These are phyloP conservation scores for Sporothrix humicola DNA, from an alignment of 2,329 filamentous ascomycete genomes.

Conservation along the genomic window DNA sequence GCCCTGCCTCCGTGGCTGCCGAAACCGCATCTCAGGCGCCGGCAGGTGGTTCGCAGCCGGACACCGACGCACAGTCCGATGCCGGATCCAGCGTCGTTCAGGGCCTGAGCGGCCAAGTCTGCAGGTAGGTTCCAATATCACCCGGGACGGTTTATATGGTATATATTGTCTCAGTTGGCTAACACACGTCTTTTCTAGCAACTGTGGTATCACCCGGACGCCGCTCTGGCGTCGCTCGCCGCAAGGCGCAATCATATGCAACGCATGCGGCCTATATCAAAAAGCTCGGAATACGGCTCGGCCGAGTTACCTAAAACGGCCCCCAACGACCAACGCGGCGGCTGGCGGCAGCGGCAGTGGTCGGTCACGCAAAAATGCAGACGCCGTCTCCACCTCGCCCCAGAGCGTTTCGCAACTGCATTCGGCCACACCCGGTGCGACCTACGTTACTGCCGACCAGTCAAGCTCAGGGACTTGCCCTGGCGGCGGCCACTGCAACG, in stretches of 20 bases:
- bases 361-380: conserved; percentile 50
- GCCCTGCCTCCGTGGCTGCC: conserved; percentile 36
- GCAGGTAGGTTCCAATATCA: conserved; percentile 61
- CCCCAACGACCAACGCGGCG: conserved; percentile 57
- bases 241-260: conserved; percentile 93
- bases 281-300: conserved; percentile 92
- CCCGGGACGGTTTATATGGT: no score
- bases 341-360: conserved; percentile 40
- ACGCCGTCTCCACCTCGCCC: conserved; percentile 47
- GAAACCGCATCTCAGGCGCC: conserved; percentile 28
- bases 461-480: conserved; percentile 86
- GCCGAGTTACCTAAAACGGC: conserved; percentile 87
- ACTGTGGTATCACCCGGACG: conserved; percentile 92
- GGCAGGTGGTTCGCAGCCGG: conserved; percentile 23
- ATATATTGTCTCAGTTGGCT: not conserved
- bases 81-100: conserved; percentile 37
- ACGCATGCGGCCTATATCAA: conserved; percentile 92
- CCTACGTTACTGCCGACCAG: conserved; percentile 78
- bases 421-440: conserved; percentile 59
- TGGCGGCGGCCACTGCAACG: conserved; percentile 92
- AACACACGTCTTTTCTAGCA: conserved; percentile 61
- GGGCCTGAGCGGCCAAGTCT: conserved; percentile 66
- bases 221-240: conserved; percentile 94
- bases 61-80: conserved; percentile 37
- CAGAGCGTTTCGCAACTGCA: conserved; percentile 49